Conservation (phyloP, 148 eudicot genomes). For the Amaranthus hypochondriacus region DNA sequence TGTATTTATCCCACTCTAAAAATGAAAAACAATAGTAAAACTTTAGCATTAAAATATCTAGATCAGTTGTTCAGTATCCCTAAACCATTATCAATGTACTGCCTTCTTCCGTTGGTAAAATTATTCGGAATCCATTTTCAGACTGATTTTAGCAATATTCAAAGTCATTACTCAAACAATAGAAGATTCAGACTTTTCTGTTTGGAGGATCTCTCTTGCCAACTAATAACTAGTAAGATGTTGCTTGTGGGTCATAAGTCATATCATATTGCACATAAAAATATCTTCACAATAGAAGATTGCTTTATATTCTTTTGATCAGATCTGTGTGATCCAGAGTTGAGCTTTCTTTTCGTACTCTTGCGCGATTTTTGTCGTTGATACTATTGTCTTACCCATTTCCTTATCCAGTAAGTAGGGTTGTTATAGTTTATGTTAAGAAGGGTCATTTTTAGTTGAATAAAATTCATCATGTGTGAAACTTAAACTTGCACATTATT, state of each 20-base stretch:
- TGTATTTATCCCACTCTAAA: slow-evolving; percentile 5
- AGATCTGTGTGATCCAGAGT: slow-evolving; percentile 27
- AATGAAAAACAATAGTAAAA: background rate
- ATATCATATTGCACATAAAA: background rate
- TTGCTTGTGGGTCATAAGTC: slow-evolving; percentile 4
- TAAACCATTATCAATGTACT: background rate
- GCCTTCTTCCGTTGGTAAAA: background rate
- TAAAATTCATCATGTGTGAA: slow-evolving; percentile 5
- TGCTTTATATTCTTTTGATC: slow-evolving; percentile 16
- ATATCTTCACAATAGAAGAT: slow-evolving; percentile 17
- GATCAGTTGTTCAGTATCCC: background rate
- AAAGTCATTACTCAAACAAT: background rate
- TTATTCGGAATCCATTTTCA: background rate
- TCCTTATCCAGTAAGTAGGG: slow-evolving; percentile 26
- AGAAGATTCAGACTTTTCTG: slow-evolving; percentile 10
- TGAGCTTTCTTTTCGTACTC: slow-evolving; percentile 11
- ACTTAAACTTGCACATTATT: background rate
- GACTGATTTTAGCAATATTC: slow-evolving; percentile 6
- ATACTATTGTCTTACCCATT: slow-evolving; percentile 18
- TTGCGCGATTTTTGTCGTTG: slow-evolving; percentile 6
- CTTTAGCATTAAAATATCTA: slow-evolving; percentile 4
- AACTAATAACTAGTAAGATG: slow-evolving; percentile 5
- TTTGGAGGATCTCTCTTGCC: background rate
- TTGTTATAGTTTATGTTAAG: slow-evolving; percentile 12
- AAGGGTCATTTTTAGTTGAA: slow-evolving; percentile 10